Evolutionary conservation across 2,329 filamentous ascomycete genomes (phyloP).

Genomic region (Penicillium vulpinum): DNA sequence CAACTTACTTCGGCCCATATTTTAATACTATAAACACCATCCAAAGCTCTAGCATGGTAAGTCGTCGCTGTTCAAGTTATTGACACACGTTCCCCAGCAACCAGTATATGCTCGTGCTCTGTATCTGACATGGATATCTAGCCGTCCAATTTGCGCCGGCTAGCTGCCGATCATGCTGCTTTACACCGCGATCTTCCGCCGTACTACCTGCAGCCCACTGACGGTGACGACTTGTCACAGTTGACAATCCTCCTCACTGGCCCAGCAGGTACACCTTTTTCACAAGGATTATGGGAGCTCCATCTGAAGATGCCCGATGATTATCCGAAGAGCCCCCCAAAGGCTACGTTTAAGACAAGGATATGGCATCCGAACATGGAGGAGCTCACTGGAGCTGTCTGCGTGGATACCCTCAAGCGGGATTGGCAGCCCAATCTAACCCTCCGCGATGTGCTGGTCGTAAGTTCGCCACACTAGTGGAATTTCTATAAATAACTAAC

Average conservation of each 20-base stretch:
- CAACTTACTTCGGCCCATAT: background rate
- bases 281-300: slow-evolving; percentile 59
- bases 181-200: slow-evolving; percentile 60
- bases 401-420: slow-evolving; percentile 64
- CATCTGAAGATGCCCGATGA: slow-evolving; percentile 60
- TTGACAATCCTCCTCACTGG: slow-evolving; percentile 61
- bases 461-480: slow-evolving; percentile 26
- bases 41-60: slow-evolving; percentile 19
- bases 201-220: slow-evolving; percentile 60
- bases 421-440: slow-evolving; percentile 62
- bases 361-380: slow-evolving; percentile 68
- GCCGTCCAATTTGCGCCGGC: slow-evolving; percentile 53
- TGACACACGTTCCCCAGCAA: slow-evolving; percentile 6
- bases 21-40: background rate
- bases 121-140: slow-evolving; percentile 19
- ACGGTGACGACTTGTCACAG: slow-evolving; percentile 57
- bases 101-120: background rate
- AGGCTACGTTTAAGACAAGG: slow-evolving; percentile 60
- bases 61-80: slow-evolving; percentile 1
- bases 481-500: background rate
- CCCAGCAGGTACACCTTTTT: slow-evolving; percentile 61
- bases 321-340: slow-evolving; percentile 53
- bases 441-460: slow-evolving; percentile 58
- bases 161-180: slow-evolving; percentile 60
- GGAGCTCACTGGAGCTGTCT: slow-evolving; percentile 61